Evolutionary conservation across 2,329 filamentous ascomycete species (phyloP).

Genomic region (Arthrobotrys conoides): DNA sequence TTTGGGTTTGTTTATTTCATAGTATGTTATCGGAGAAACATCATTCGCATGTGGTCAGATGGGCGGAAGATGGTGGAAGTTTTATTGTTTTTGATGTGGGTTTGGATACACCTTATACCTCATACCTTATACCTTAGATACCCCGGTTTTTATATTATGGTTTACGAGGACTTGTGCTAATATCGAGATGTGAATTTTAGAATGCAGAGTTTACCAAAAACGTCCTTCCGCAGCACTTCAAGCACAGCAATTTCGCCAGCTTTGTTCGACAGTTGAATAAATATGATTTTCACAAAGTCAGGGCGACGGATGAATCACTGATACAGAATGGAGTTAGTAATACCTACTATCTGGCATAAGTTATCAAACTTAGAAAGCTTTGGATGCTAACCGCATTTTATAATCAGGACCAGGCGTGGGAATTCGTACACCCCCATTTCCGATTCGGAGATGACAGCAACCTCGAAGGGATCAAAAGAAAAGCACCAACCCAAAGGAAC

Average conservation of each 20-base stretch:
- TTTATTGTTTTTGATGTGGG: constrained; percentile 96
- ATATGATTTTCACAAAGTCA: constrained; percentile 96
- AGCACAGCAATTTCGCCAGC: constrained; percentile 98
- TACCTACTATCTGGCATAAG: neutral
- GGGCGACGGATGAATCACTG: constrained; percentile 84
- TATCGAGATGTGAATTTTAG: constrained; percentile 69
- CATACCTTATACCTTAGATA: constrained; percentile 53
- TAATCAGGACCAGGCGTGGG: constrained; percentile 77
- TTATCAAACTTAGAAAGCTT: constrained; percentile 22
- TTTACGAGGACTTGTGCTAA: constrained; percentile 17
- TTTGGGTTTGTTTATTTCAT: constrained; percentile 39
- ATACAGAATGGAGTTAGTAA: constrained; percentile 47
- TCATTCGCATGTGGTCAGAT: constrained; percentile 92
- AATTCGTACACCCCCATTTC: constrained; percentile 98
- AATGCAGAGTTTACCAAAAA: constrained; percentile 98
- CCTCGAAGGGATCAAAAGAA: constrained; percentile 94
- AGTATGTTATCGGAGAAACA: constrained; percentile 97
- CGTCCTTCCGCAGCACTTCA: constrained; percentile 97
- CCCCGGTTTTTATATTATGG: too few relatives aligned
- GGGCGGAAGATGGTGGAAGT: constrained; percentile 94
- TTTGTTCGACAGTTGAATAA: constrained; percentile 97
- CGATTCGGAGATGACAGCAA: constrained; percentile 95
- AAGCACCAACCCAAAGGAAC: constrained; percentile 78
- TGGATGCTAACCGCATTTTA: constrained; percentile 64
- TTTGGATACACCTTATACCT: constrained; percentile 41